Percentiles rank a stretch among this genome's conserved stretches.
Conservation (phyloP, 1,284 basidiomycete species). For the Melanopsichium pennsylvanicum region DNA sequence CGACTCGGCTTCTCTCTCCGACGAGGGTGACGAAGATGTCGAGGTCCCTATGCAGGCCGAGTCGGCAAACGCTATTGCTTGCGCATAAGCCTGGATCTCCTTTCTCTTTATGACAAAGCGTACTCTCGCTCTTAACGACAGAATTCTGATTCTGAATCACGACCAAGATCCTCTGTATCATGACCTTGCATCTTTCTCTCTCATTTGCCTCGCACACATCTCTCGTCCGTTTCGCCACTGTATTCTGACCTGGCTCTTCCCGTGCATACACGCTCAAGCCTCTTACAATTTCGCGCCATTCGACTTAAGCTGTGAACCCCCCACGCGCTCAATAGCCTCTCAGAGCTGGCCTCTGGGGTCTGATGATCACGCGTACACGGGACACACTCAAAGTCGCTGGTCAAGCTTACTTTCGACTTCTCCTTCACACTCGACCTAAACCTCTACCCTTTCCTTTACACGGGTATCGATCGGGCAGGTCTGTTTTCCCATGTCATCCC, state of each 20-base stretch:
- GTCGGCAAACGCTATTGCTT: constrained; percentile 5
- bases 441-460: background rate
- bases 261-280: constrained; percentile 22
- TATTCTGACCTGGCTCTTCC: constrained; percentile 12
- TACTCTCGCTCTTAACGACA: constrained; percentile 1
- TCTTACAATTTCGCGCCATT: background rate
- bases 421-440: background rate
- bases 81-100: constrained; percentile 2
- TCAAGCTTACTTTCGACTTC: too few species aligned
- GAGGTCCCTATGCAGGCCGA: constrained; percentile 1
- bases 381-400: too few species aligned
- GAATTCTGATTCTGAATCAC: constrained; percentile 11
- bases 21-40: constrained; percentile 15
- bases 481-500: background rate
- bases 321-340: background rate
- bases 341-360: constrained; percentile 8
- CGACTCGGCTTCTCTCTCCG: constrained; percentile 28
- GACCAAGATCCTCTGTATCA: constrained; percentile 31
- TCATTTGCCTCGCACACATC: background rate
- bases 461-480: constrained; percentile 6
- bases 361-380: background rate
- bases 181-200: constrained; percentile 23
- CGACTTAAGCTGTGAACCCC: too few species aligned
- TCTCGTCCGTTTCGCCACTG: constrained; percentile 28
- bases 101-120: constrained; percentile 9